Percentiles rank a stretch among this genome's conserved stretches.
Evolutionary conservation across 1,284 basidiomycete genomes (phyloP).

Genomic region (Inonotus obliquus): DNA sequence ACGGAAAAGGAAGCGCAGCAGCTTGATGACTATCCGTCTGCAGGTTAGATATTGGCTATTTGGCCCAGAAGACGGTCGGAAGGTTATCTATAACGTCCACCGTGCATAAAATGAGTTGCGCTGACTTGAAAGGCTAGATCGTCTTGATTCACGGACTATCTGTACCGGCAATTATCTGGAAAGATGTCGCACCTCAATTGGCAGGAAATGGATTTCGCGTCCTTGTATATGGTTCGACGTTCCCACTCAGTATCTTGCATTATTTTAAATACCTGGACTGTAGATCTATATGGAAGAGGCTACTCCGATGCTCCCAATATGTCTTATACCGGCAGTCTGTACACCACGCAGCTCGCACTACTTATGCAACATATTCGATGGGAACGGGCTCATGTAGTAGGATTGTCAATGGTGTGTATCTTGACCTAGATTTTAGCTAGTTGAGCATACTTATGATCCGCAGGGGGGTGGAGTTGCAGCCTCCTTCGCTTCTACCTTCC

Average conservation of each 20-base stretch:
- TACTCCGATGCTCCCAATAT: slow-evolving; percentile 73
- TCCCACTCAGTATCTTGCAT: not conserved
- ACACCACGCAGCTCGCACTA: slow-evolving; percentile 72
- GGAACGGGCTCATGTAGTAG: slow-evolving; percentile 58
- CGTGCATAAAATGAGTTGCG: not conserved
- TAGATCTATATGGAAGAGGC: slow-evolving; percentile 75
- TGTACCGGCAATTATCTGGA: slow-evolving; percentile 71
- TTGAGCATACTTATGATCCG: not conserved
- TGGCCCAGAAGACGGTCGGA: slow-evolving; percentile 62
- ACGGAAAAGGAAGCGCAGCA: slow-evolving; percentile 9
- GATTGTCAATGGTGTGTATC: slow-evolving; percentile 63
- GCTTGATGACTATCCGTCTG: slow-evolving; percentile 1
- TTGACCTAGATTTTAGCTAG: not conserved
- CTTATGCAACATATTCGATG: slow-evolving; percentile 73
- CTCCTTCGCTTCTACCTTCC: slow-evolving; percentile 65
- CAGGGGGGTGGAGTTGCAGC: slow-evolving; percentile 70
- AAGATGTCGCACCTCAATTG: slow-evolving; percentile 59
- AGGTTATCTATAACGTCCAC: slow-evolving; percentile 38
- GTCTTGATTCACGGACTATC: slow-evolving; percentile 77
- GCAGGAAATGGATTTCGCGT: slow-evolving; percentile 64
- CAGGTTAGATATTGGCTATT: slow-evolving; percentile 71
- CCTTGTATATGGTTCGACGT: slow-evolving; percentile 57
- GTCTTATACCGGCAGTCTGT: slow-evolving; percentile 57
- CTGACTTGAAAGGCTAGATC: slow-evolving; percentile 37
- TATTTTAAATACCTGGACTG: not conserved